Base-by-base conservation (phyloP, 345 rosid species). In the Salix viminalis region DNA sequence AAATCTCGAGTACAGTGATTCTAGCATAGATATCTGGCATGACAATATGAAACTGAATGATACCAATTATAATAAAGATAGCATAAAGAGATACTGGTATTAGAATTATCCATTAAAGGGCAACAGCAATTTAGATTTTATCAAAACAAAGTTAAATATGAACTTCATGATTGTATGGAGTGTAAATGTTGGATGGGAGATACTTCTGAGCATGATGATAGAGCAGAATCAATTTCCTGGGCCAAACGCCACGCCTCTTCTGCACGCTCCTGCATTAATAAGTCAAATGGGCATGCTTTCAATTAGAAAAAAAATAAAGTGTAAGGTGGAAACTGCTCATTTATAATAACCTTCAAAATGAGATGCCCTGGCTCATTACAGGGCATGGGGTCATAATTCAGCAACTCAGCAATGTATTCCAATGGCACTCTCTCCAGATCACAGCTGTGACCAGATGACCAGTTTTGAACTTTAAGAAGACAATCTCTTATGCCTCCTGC, bases 281-380 rank as follows among this genome's bases (percentile, higher is more conserved):
- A 64, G 67, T 36, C 21, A 79, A 61, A 76, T 46, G 78, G 52
- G 30, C 4, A 68, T 76, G 65, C 67, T 69, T 36, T 66, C 19
- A 65, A 69, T 70, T 44, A 48, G 73, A 15, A 14, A 69, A 48
- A 24, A 69, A 36, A 77, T 44, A 69, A 44, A 75, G 18, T 21
- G 62, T 19, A 72, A 42, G 70, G 24, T 14, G 67, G 34, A 77
- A 78, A 68, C 52, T 61, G 68, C 69, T 42, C 74, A 78, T 44
- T 44, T 70, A 78, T 74, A 74, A 81, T 62, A 72, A 95, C 99
- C 99, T 95, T 89, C 90, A 95, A 82, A 74, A 87, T 87, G 54
- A 77, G 86, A 88, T 84, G 82, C 72, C 82, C 91, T 69, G 93
- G 85, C 70, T 84, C 93, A 76, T 87, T 78, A 80, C 95, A 93